Base-by-base conservation (phyloP, 176 grass and related monocot genomes). In the Poa pratensis region DNA sequence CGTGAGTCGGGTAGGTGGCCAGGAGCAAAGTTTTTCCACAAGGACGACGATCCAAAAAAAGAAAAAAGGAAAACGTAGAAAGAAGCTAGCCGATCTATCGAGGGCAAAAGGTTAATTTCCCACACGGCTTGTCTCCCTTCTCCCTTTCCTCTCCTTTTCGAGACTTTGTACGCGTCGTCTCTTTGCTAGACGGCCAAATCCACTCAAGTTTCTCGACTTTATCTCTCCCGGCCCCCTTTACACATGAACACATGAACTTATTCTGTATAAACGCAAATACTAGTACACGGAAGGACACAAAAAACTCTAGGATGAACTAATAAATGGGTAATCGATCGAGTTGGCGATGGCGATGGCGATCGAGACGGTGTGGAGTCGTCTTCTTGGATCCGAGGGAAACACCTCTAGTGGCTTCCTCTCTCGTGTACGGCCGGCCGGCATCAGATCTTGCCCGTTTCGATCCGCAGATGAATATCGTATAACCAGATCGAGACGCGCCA, bases 91-190 rank as follows among this genome's bases (percentile, higher is more conserved):
- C 18, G 48, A 50, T 50, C 59, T 10, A 61, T 61, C 11, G 9
- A 54, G 35, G 71, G 74, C 49, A 58, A 78, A 85, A 58, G 34
- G 62, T 40, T 35, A 34, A 80, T 34, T 30, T 66, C 17, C 26
- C 60, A 11, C 61, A n/a, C 26, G 6, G 30, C 4, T 76, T 35
- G 60, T 40, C 28, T 5, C 4, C 20, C 30, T 27, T 67, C 78
- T 5, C 43, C 28, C 14, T 15, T 40, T 26, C 39, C 17, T 19
- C 51, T 20, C 6, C 18, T 61, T 61, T 61, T 5, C 22, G 1
- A 16, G 62, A 23, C 32, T 34, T 7, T 53, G 40, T 20, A 27
- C 59, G 23, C 0, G n/a, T 20, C 14, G 37, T 22, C 45, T 77
- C 6, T 46, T 46, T 46, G 0, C n/a, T 15, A 37, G 9, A 57